Base-by-base conservation (phyloP, 352 stramenopile genomes). In the Plasmopara viticola region DNA sequence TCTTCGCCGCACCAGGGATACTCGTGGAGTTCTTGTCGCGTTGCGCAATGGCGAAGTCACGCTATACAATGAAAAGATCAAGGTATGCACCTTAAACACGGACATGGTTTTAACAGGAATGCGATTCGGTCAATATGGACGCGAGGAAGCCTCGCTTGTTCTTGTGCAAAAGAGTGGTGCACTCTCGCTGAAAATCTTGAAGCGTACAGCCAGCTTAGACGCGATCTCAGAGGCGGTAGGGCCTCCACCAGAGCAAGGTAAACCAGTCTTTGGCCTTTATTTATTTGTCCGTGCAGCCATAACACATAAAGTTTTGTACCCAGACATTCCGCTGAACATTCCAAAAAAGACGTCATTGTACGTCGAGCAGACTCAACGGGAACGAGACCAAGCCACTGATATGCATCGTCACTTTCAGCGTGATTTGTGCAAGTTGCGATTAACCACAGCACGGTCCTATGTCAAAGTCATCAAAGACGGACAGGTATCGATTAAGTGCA, bases 281-380 rank as follows among this genome's bases (percentile, higher is more conserved):
- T 5, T 14, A 15, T 35, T 5, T 35, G 31, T 3, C 9, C 20
- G 0, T 34, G 42, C 40, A 12, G 18, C n/a, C n/a, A 10, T 54
- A 44, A 48, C 17, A 46, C 33, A n/a, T 15, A 15, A 2, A 10
- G 33, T 34, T 45, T 44, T 14, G 30, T 49, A 29, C 40, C 7
- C 41, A 81, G 89, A 97, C 41, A 94, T 96, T 18, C 87, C 87
- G 5, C 72, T 97, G 15, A 90, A 95, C 37, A 90, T 97, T 28
- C 89, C 89, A 0, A 96, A 96, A 68, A 97, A 97, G 48, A 97
- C 90, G n/a, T 95, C 94, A 33, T 57, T 97, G 44, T 97, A 95
- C 58, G 87, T 97, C 20, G 90, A 97, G 55, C 87, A 96, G 57
- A 95, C 89, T 13, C 84, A 96, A 54, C 80, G 90, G 7, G 89